phyloP scores from a whole-genome alignment of 2,329 filamentous ascomycete genomes.

The Xylariaceae sp. region DNA sequence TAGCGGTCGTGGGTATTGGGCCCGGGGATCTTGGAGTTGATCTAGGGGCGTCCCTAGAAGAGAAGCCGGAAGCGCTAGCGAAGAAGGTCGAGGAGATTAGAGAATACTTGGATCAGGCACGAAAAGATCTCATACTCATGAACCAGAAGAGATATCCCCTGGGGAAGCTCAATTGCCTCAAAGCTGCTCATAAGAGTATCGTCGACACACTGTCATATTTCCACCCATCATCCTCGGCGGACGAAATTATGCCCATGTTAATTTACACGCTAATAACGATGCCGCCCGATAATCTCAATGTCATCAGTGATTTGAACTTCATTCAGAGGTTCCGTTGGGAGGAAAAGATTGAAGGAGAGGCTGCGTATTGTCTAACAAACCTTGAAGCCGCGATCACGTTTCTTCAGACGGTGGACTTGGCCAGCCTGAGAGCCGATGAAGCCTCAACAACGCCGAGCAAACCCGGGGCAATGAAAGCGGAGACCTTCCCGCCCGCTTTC shows the following conservation, averaged over 20 bases:
- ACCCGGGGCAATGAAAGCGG: slow-evolving; percentile 45
- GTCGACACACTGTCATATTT: slow-evolving; percentile 74
- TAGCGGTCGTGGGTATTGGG: slow-evolving; percentile 87
- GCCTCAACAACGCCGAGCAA: slow-evolving; percentile 62
- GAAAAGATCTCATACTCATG: slow-evolving; percentile 71
- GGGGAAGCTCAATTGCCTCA: slow-evolving; percentile 84
- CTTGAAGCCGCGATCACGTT: slow-evolving; percentile 93
- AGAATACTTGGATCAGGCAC: slow-evolving; percentile 64
- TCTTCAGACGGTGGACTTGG: slow-evolving; percentile 88
- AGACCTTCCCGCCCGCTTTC: slow-evolving; percentile 55
- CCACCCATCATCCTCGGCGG: slow-evolving; percentile 78
- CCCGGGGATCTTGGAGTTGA: slow-evolving; percentile 79
- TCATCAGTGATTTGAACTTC: slow-evolving; percentile 92
- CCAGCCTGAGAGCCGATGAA: slow-evolving; percentile 79
- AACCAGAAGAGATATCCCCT: slow-evolving; percentile 80
- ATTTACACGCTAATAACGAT: slow-evolving; percentile 95
- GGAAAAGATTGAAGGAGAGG: slow-evolving; percentile 83
- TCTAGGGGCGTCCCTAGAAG: slow-evolving; percentile 50
- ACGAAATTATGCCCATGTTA: slow-evolving; percentile 93
- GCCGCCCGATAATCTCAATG: slow-evolving; percentile 75
- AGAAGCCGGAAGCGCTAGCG: slow-evolving; percentile 51
- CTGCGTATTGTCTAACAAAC: slow-evolving; percentile 93
- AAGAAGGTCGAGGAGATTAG: slow-evolving; percentile 63
- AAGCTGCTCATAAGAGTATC: slow-evolving; percentile 85
- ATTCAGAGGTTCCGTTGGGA: slow-evolving; percentile 87